These are phyloP conservation scores for Amphicarpaea edgeworthii DNA, from an alignment of 306 rosid genomes.

Conservation along the genomic window DNA sequence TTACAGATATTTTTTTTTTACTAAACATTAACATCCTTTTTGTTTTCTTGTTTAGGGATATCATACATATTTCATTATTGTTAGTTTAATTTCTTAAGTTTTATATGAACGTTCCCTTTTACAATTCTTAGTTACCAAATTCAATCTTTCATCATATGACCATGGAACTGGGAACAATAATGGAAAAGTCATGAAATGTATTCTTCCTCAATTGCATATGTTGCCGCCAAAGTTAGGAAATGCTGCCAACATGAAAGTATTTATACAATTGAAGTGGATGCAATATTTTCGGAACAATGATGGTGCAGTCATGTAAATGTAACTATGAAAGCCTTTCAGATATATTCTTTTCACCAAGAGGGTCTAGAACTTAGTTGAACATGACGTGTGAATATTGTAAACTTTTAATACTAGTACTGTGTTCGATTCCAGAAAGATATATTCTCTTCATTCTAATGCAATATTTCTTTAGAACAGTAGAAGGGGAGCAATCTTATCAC, in stretches of 20 bases:
- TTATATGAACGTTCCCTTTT: no score
- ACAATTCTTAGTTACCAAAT: not conserved
- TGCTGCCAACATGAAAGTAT: not conserved
- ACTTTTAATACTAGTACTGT: no score
- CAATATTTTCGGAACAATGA: not conserved
- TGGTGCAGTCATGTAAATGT: not conserved
- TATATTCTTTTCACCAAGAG: not conserved
- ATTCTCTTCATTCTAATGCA: not conserved
- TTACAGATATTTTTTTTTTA: no score
- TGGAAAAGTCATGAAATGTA: not conserved
- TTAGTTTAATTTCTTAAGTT: no score
- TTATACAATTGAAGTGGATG: not conserved
- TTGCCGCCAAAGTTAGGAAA: not conserved
- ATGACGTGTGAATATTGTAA: no score
- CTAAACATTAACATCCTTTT: no score
- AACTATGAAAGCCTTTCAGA: not conserved
- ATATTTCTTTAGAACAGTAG: not conserved
- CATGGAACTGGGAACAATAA: not conserved
- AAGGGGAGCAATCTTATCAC: not conserved
- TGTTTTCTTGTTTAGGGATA: no score
- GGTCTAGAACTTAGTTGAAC: no score
- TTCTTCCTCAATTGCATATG: not conserved
- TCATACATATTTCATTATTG: no score
- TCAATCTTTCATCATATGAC: not conserved
- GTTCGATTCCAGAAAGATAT: no score